phyloP scores from a whole-genome alignment of 2,329 filamentous ascomycete genomes.

The Claviceps arundinis region DNA sequence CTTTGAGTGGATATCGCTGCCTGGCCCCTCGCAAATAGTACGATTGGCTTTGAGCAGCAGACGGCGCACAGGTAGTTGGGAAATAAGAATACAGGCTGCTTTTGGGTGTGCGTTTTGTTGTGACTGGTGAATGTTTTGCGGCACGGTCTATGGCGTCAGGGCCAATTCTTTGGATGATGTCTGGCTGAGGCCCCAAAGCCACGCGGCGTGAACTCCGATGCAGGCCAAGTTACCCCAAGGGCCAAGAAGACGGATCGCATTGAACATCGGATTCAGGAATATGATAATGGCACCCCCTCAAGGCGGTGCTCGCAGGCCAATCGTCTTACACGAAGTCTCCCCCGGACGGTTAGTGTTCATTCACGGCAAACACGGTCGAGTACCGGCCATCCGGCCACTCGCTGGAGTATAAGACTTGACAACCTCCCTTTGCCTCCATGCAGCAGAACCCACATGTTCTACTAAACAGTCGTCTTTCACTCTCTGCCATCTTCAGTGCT shows the following conservation, averaged over 20 bases:
- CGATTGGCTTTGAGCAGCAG: background rate
- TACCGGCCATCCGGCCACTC: constrained; percentile 4
- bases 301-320: constrained; percentile 1
- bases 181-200: background rate
- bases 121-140: constrained; percentile 4
- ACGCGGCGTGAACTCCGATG: background rate
- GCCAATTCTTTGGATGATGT: background rate
- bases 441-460: no score
- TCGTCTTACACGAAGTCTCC: constrained; percentile 1
- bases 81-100: constrained; percentile 5
- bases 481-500: no score
- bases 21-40: background rate
- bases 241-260: no score
- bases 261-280: background rate
- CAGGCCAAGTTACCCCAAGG: background rate
- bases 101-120: constrained; percentile 1
- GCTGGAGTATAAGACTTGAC: background rate
- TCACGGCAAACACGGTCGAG: background rate
- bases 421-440: no score
- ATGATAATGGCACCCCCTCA: constrained; percentile 5
- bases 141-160: background rate
- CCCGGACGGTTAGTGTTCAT: background rate
- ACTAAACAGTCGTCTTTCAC: no score
- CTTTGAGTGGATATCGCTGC: background rate
- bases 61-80: constrained; percentile 3